phyloP scores from a whole-genome alignment of 2,329 filamentous ascomycete species.

The Xylaria sp. region DNA sequence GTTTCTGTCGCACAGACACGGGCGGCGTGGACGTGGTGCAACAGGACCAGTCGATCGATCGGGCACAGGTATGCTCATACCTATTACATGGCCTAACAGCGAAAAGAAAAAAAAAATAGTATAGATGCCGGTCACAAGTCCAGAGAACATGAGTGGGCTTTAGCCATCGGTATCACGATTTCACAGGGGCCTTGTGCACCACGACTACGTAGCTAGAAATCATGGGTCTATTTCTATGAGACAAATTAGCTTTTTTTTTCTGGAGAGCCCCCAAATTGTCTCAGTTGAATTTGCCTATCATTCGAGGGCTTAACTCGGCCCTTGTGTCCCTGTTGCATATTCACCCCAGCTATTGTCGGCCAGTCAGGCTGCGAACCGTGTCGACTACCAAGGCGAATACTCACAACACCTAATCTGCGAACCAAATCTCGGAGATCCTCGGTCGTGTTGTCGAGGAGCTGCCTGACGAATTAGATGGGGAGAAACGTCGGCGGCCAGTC shows the following conservation, averaged over 20 bases:
- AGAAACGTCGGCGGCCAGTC: background rate
- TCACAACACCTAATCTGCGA: background rate
- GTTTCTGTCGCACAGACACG: conserved; percentile 12
- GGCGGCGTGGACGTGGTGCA: conserved; percentile 3
- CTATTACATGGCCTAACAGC: background rate
- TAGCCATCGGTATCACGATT: background rate
- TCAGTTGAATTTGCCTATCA: background rate
- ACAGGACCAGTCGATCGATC: conserved; percentile 8
- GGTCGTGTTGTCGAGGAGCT: background rate
- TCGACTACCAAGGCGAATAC: background rate
- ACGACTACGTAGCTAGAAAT: background rate
- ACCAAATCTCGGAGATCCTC: conserved; percentile 4
- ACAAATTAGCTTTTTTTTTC: background rate
- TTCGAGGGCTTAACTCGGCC: background rate
- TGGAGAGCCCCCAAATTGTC: background rate
- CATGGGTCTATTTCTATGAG: background rate
- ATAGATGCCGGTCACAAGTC: background rate
- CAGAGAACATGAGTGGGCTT: background rate
- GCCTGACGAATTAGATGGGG: background rate
- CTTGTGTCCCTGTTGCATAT: background rate
- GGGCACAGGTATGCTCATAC: background rate
- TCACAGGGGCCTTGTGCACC: background rate
- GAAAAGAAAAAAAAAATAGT: background rate
- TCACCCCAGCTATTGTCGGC: background rate
- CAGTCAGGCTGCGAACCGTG: background rate